Base-by-base conservation (phyloP, 768 basidiomycete species). In the Myochromella boudieri region DNA sequence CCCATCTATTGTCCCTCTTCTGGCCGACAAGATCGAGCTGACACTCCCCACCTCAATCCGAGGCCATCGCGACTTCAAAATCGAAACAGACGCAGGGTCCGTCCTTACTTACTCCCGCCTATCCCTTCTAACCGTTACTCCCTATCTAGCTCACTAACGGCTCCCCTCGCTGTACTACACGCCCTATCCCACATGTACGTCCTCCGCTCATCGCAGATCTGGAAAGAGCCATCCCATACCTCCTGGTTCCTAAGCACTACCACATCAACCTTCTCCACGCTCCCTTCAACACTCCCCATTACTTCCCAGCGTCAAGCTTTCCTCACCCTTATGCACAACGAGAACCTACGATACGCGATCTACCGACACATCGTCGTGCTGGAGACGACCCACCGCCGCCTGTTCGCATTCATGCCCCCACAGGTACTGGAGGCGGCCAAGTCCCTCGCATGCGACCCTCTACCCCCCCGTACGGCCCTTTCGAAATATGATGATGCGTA, bases 151-250 rank as follows among this genome's bases (percentile, higher is more conserved):
- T 63, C 60, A 44, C 60, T 78, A 14, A 58, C 68, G 0, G 60
- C 68, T 12, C 60, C 77, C 20, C 64, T 71, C 7, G 75, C 78
- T 0, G 62, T 78, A 2, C 67, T 92, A 0, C 87, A 97, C 54
- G 78, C 97, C 6, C 76, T 97, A 3, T 87, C 90, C 0, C 90
- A 94, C 58, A 80, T 97, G 18, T 98, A 98, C 62, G 89, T 78
- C 3, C 81, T 86, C 33, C 85, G 91, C 6, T 87, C 91, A 0
- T 72, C 67, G 7, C 62, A 82, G 0, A 62, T 95, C 2, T 98
- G 94, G 94, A 97, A 95, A 69, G 82, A 85, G 11, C 69, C 85
- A 0, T 58, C 63, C 1, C 70, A 77, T 25, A 58, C 77, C 1
- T 61, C 74, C 0, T 97, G 94, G 94, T 82, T 97, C 55, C 59